Conservation (phyloP, 2,329 filamentous ascomycete species). For the Diaporthe sp. region DNA sequence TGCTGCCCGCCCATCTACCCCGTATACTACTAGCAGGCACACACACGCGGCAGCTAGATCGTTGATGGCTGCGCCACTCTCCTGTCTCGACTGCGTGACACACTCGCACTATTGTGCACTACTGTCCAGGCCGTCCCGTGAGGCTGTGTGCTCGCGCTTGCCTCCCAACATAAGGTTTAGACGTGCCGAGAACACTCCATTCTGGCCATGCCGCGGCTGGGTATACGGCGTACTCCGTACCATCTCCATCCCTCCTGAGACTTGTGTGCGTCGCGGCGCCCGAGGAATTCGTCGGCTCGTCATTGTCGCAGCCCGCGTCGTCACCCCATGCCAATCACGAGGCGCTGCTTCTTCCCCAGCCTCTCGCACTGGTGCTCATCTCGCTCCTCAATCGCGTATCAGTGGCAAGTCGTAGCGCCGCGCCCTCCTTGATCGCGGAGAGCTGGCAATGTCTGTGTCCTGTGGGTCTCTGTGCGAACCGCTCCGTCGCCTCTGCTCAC, state of each 20-base stretch:
- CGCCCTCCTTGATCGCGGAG: conserved; percentile 8
- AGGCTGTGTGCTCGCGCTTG: conserved; percentile 15
- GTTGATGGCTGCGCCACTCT: conserved; percentile 20
- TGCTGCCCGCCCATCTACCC: neutral
- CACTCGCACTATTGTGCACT: neutral
- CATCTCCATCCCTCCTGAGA: neutral
- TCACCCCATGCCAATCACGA: conserved; percentile 33
- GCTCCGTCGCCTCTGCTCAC: neutral
- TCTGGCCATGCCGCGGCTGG: neutral
- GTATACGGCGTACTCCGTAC: neutral
- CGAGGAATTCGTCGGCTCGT: conserved; percentile 30
- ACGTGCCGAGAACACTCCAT: conserved; percentile 17
- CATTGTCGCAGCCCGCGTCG: conserved; percentile 28
- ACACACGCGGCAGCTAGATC: neutral
- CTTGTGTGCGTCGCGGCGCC: conserved; percentile 14
- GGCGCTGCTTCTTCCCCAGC: neutral
- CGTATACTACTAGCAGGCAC: neutral
- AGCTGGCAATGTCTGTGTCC: conserved; percentile 17
- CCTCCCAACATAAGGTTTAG: conserved; percentile 21
- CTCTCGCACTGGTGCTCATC: neutral
- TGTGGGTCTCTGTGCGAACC: conserved; percentile 18
- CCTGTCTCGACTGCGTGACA: conserved; percentile 25
- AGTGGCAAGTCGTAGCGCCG: conserved; percentile 17
- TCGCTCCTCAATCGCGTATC: conserved; percentile 4
- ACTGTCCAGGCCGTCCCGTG: conserved; percentile 19